Base-by-base conservation (phyloP, 2,329 filamentous ascomycete genomes). In the Fusarium redolens region DNA sequence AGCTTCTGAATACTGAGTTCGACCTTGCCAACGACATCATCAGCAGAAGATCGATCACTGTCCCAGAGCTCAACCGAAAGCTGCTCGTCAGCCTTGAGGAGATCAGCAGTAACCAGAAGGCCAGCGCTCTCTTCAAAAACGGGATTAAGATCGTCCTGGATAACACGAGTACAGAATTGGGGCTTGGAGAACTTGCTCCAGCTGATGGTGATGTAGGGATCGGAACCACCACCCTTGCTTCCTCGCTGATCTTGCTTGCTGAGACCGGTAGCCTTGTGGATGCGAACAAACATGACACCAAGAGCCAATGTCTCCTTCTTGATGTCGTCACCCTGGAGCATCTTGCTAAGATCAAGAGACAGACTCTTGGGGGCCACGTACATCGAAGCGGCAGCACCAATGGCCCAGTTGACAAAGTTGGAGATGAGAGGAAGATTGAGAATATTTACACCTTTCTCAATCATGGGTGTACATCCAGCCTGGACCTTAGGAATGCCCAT, bases 131-230 rank as follows among this genome's bases (percentile, higher is more conserved):
- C 96, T 78, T 96, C 93, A 86, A 97, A 98, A 8, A 97, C 87
- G 0, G 96, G 96, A 78, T 98, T 97, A 61, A 97, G 87, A 75
- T 98, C 93, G 78, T 98, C 96, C 58, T 96, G 94, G 72, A 98
- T 98, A 57, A 98, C 95, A 52, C 96, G 91, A 3, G 96, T 98
- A 82, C 95, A 98, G 82, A 97, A 98, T 89, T 97, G 97, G 4
- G 96, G 96, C 83, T 99, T 99, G 63, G 93, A 93, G 76, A 98
- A 98, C 81, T 98, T 98, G 78, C 94, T 97, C 85, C 97, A 98
- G 44, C 93, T 92, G 40, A 98, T 88, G 37, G 96, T 98, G 79
- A 98, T 97, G 81, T 98, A 98, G 0, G 96, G 95, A 76, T 99
- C 96, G 56, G 93, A 97, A 48, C 96, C 96, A 38, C 96, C 96